A percentile compares a stretch with the other conserved stretches of the same genome.
Conservation (phyloP, 2,329 filamentous ascomycete species). For the Aspergillus arachidicola region DNA sequence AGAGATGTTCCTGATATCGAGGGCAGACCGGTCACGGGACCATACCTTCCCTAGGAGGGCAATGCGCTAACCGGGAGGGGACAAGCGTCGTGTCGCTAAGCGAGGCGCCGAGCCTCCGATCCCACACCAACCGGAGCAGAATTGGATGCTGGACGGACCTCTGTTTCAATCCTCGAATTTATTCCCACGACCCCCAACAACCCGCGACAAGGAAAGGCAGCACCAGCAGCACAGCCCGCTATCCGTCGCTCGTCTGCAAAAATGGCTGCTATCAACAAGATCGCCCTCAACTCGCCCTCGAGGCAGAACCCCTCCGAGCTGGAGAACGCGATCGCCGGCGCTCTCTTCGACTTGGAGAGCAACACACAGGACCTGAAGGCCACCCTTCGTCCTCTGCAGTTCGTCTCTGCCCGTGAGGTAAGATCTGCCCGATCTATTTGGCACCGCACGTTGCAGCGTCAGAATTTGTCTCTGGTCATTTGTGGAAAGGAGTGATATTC, state of each 20-base stretch:
- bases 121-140: slow-evolving; percentile 28
- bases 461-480: not conserved
- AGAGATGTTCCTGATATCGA: slow-evolving; percentile 8
- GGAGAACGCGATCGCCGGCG: slow-evolving; percentile 93
- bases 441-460: not conserved
- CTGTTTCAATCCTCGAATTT: slow-evolving; percentile 25
- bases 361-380: slow-evolving; percentile 98
- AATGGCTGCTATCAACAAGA: slow-evolving; percentile 93
- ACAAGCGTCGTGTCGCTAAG: slow-evolving; percentile 34
- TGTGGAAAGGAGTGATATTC: not conserved
- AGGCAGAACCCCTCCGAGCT: slow-evolving; percentile 95
- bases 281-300: slow-evolving; percentile 95
- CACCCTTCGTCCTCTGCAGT: slow-evolving; percentile 95
- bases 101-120: slow-evolving; percentile 34
- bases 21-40: slow-evolving; percentile 36
- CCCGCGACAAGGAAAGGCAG: slow-evolving; percentile 34
- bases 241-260: slow-evolving; percentile 50
- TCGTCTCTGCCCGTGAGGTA: slow-evolving; percentile 99
- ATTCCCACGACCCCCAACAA: slow-evolving; percentile 34
- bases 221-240: slow-evolving; percentile 40
- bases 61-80: slow-evolving; percentile 25
- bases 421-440: slow-evolving; percentile 47
- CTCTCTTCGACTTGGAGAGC: slow-evolving; percentile 98
- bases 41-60: slow-evolving; percentile 26
- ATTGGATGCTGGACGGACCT: slow-evolving; percentile 13